Evolutionary conservation across 192 early-diverging fungal species (phyloP), one percentile per base, ranked within the genome.

Genomic region (Rhizophagus prolifer): DNA sequence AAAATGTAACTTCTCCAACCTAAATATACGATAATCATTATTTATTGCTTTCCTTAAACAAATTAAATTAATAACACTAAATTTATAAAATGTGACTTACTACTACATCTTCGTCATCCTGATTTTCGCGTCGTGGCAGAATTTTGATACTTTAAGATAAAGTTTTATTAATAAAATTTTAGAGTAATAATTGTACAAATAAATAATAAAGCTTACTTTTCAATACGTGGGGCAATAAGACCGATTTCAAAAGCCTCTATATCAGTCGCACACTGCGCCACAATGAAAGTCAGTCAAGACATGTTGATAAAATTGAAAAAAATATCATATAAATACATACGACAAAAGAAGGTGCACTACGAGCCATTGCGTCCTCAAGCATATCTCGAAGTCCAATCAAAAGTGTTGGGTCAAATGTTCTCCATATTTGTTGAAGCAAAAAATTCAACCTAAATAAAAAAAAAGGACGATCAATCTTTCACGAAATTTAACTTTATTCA

Each of bases 371-470:
- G 21, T 75, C 73, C 50, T 75, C 73, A 34, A 75, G 10, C 73
- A 64, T 75, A 46, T 75, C 73, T n/a, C 54, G 47, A 36, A 75
- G 26, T 14, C 54, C 47, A 1, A 64, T 25, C 19, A 75, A 64
- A 44, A 75, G 61, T 5, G n/a, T 10, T 30, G 73, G 73, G 19
- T 75, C 58, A 62, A 75, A 64, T 16, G n/a, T 64, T 31, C 44
- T 62, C 73, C 73, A 75, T 23, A 75, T 64, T 65, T 75, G 73
- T 47, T 64, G 73, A 19, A 75, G n/a, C 12, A 75, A 44, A 41
- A 41, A 65, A 44, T 75, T 75, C 38, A 75, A 1, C 73, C 73
- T 74, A 21, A 16, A 60, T 38, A 44, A 47, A 50, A 47, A 26
- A 8, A 25, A 34, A n/a, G 2, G 61, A 74, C 4, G 2, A 26